Percentiles rank a stretch among this genome's conserved stretches.
These are phyloP conservation scores for Nemania sp. DNA, from an alignment of 2,329 filamentous ascomycete species.

Conservation along the genomic window DNA sequence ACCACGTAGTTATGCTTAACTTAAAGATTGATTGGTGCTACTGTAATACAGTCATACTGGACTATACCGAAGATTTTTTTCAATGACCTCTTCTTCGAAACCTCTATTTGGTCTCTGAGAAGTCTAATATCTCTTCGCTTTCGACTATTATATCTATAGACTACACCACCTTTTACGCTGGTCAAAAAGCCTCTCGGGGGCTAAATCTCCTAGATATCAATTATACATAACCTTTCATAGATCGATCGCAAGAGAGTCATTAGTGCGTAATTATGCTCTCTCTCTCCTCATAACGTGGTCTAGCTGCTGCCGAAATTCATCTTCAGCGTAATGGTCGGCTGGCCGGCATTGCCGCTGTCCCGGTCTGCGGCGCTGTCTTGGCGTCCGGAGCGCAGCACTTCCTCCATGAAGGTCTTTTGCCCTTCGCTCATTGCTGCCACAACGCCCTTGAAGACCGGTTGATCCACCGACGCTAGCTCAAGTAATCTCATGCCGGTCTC, in stretches of 20 bases:
- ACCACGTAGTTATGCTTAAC: too few species aligned
- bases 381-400: slow-evolving; percentile 70
- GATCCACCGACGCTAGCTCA: slow-evolving; percentile 78
- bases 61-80: too few species aligned
- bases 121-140: too few species aligned
- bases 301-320: slow-evolving; percentile 75
- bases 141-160: too few species aligned
- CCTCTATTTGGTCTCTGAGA: too few species aligned
- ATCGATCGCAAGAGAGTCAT: background rate
- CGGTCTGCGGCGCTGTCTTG: slow-evolving; percentile 48
- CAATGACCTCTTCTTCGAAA: too few species aligned
- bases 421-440: slow-evolving; percentile 71
- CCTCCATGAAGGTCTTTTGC: slow-evolving; percentile 78
- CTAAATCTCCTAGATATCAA: slow-evolving; percentile 1
- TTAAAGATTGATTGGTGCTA: too few species aligned
- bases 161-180: too few species aligned
- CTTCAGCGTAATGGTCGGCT: slow-evolving; percentile 88
- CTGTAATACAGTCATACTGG: too few species aligned
- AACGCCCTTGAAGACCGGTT: slow-evolving; percentile 71
- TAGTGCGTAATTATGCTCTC: background rate
- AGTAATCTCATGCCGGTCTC: slow-evolving; percentile 79
- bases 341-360: slow-evolving; percentile 49
- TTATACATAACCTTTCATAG: slow-evolving; percentile 7
- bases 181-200: too few species aligned
- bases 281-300: background rate